Evolutionary conservation across 176 grass and related monocot species (phyloP).

Genomic region (Triticum aestivum): DNA sequence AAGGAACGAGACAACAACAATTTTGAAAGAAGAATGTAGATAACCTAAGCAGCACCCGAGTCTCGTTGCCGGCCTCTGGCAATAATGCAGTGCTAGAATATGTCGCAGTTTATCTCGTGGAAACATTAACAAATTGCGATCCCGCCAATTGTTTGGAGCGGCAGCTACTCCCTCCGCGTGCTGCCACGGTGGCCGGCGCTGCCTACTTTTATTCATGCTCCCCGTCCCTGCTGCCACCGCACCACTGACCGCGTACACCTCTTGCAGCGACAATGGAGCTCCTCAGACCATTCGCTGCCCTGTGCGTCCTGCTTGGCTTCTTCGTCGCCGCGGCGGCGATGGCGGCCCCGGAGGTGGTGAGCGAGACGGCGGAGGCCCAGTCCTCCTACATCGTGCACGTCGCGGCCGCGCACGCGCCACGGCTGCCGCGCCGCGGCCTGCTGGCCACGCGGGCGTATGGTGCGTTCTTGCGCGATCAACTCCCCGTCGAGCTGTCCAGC

Average conservation of each 20-base stretch:
- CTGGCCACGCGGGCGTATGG: not conserved
- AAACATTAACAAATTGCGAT: too few species aligned
- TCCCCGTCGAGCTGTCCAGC: not conserved
- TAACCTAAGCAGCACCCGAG: too few species aligned
- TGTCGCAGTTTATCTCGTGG: too few species aligned
- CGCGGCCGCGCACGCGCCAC: not conserved
- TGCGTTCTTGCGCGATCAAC: not conserved
- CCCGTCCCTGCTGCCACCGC: too few species aligned
- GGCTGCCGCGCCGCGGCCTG: not conserved
- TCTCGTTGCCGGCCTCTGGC: too few species aligned
- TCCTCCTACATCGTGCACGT: constrained; percentile 9
- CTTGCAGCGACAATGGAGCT: not conserved
- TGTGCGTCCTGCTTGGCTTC: not conserved
- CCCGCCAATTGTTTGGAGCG: too few species aligned
- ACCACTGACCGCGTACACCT: not conserved
- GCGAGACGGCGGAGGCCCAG: not conserved
- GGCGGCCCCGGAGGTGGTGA: not conserved
- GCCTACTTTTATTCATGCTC: not conserved
- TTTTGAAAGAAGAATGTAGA: not conserved
- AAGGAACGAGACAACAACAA: not conserved
- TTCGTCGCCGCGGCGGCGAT: not conserved
- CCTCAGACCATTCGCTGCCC: not conserved
- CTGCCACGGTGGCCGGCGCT: too few species aligned
- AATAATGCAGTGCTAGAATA: too few species aligned
- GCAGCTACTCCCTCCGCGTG: too few species aligned